These are phyloP conservation scores for Melampsora americana DNA, from an alignment of 1,284 basidiomycete genomes.

Conservation along the genomic window DNA sequence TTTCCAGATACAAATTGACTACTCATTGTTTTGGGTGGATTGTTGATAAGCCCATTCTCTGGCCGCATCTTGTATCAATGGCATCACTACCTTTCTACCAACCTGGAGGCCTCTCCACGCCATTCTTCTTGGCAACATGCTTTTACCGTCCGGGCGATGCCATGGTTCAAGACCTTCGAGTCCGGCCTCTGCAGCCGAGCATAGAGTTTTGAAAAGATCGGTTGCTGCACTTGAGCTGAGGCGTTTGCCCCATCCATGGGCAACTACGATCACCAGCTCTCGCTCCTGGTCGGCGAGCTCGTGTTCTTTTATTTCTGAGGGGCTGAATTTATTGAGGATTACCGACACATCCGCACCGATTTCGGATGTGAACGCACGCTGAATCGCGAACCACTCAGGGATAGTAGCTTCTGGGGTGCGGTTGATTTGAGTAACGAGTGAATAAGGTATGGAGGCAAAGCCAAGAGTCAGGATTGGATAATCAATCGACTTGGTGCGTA, in stretches of 20 bases:
- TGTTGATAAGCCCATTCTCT: conserved; percentile 19
- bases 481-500: conserved; percentile 48
- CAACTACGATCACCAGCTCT: conserved; percentile 49
- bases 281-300: conserved; percentile 43
- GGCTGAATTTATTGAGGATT: conserved; percentile 46
- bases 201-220: conserved; percentile 45
- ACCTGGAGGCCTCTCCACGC: conserved; percentile 41
- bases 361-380: conserved; percentile 48
- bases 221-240: conserved; percentile 34
- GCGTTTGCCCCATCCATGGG: conserved; percentile 48
- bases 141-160: conserved; percentile 47
- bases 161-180: conserved; percentile 44
- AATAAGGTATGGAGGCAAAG: conserved; percentile 53
- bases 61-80: conserved; percentile 27
- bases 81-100: conserved; percentile 26
- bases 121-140: conserved; percentile 45
- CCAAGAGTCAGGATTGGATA: conserved; percentile 52
- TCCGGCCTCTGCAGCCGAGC: conserved; percentile 45
- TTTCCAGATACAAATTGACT: no score
- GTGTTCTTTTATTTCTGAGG: conserved; percentile 30
- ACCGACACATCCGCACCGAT: conserved; percentile 49
- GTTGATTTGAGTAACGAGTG: conserved; percentile 52
- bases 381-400: conserved; percentile 51
- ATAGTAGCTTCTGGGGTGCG: conserved; percentile 48
- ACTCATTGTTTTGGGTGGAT: no score